A percentile compares a stretch with the other conserved stretches of the same genome.
phyloP scores from a whole-genome alignment of 352 stramenopile genomes.

The Globisporangium solare region DNA sequence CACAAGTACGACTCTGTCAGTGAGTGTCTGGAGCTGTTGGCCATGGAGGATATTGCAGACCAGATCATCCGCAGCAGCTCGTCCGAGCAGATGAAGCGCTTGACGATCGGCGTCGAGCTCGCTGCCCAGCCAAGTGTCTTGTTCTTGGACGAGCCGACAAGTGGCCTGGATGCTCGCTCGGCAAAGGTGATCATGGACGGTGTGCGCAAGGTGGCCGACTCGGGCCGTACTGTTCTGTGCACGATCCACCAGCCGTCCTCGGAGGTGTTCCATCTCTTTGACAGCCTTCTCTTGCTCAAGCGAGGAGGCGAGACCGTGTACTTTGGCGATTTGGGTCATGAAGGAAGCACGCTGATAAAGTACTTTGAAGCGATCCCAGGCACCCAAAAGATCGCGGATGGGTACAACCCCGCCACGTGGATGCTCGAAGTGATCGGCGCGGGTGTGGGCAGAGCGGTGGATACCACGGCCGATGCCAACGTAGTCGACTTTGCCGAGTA shows the following conservation, averaged over 20 bases:
- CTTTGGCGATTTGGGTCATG: constrained; percentile 35
- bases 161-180: not conserved
- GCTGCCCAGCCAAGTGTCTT: constrained; percentile 75
- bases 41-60: constrained; percentile 52
- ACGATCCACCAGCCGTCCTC: constrained; percentile 92
- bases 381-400: too few species aligned
- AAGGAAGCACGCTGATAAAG: too few species aligned
- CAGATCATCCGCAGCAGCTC: constrained; percentile 53
- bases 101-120: constrained; percentile 90
- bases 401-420: too few species aligned
- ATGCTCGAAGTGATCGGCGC: too few species aligned
- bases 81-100: constrained; percentile 59
- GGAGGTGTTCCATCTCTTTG: constrained; percentile 89
- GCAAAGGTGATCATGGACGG: too few species aligned
- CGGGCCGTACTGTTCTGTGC: constrained; percentile 79
- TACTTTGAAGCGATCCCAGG: too few species aligned
- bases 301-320: constrained; percentile 57
- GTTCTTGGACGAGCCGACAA: too few species aligned
- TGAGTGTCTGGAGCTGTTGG: constrained; percentile 51
- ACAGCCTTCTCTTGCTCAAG: constrained; percentile 85
- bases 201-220: constrained; percentile 81
- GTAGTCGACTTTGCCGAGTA: too few species aligned
- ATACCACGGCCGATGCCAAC: too few species aligned
- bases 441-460: constrained; percentile 1
- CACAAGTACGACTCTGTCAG: constrained; percentile 42